These are phyloP conservation scores for Paraphaeosphaeria minitans DNA, from an alignment of 2,329 filamentous ascomycete species.

Conservation along the genomic window DNA sequence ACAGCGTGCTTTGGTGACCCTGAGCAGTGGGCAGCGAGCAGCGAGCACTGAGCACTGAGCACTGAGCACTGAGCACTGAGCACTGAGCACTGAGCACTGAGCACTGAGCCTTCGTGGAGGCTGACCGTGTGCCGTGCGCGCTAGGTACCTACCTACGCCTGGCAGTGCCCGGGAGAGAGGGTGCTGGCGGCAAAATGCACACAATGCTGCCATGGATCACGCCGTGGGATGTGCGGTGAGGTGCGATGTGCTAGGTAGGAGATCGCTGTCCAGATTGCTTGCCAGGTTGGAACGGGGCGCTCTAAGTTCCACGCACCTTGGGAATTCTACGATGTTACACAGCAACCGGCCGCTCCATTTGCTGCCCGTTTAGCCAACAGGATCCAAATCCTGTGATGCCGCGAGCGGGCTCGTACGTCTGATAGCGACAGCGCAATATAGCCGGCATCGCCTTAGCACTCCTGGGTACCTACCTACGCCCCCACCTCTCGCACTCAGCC, in stretches of 20 bases:
- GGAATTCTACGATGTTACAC: slow-evolving; percentile 46
- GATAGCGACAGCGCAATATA: slow-evolving; percentile 34
- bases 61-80: too few relatives aligned
- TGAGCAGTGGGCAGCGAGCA: too few relatives aligned
- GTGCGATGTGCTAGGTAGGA: slow-evolving; percentile 29
- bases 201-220: slow-evolving; percentile 18
- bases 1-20: not conserved
- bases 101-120: not conserved
- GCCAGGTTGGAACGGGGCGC: slow-evolving; percentile 28
- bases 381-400: slow-evolving; percentile 10
- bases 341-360: slow-evolving; percentile 27
- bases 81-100: too few relatives aligned
- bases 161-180: not conserved
- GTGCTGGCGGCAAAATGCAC: slow-evolving; percentile 14
- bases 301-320: slow-evolving; percentile 24
- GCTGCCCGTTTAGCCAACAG: slow-evolving; percentile 32
- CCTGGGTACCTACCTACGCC: too few relatives aligned
- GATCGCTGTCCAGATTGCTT: slow-evolving; percentile 37
- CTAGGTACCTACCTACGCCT: too few relatives aligned
- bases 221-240: slow-evolving; percentile 22
- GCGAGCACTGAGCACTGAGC: not conserved
- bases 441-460: slow-evolving; percentile 30
- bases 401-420: slow-evolving; percentile 10
- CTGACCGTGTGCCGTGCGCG: too few relatives aligned
- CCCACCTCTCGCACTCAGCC: slow-evolving; percentile 29